phyloP scores from a whole-genome alignment of 768 basidiomycete genomes.

The Mycena galopus region DNA sequence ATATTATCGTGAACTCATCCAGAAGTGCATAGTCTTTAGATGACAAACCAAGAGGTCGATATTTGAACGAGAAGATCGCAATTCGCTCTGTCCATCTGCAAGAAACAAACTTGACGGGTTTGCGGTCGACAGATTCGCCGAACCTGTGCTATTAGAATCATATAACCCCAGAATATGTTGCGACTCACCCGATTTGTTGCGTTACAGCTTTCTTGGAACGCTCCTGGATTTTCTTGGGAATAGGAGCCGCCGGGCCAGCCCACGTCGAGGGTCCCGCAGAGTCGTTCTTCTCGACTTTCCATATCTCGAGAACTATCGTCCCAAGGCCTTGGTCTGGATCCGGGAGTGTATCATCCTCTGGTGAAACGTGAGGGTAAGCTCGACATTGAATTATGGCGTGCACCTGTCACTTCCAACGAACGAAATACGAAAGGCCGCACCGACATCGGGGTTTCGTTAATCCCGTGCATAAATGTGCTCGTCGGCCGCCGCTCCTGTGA shows the following conservation, averaged over 20 bases:
- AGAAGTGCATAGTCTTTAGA: neutral
- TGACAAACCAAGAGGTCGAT: conserved; percentile 40
- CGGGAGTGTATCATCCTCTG: conserved; percentile 9
- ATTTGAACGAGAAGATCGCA: conserved; percentile 41
- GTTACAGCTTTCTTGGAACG: conserved; percentile 40
- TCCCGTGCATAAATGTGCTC: conserved; percentile 15
- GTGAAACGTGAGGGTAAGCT: neutral
- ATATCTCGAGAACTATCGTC: conserved; percentile 25
- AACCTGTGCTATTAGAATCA: neutral
- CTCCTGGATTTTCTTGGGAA: conserved; percentile 39
- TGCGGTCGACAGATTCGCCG: conserved; percentile 2
- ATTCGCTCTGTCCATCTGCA: conserved; percentile 23
- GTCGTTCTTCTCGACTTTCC: conserved; percentile 13
- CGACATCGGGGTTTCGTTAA: conserved; percentile 14
- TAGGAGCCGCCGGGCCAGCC: conserved; percentile 2
- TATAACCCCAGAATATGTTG: neutral
- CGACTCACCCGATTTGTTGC: conserved; percentile 42
- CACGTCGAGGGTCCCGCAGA: conserved; percentile 9
- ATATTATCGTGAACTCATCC: neutral
- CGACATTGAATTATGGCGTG: neutral
- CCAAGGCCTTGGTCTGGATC: conserved; percentile 9
- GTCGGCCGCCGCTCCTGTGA: conserved; percentile 13
- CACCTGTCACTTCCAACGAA: conserved; percentile 19
- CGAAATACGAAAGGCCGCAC: conserved; percentile 16
- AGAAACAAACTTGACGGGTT: neutral